These are phyloP conservation scores for Tausonia pullulans DNA, from an alignment of 1,284 basidiomycete species.

Conservation along the genomic window DNA sequence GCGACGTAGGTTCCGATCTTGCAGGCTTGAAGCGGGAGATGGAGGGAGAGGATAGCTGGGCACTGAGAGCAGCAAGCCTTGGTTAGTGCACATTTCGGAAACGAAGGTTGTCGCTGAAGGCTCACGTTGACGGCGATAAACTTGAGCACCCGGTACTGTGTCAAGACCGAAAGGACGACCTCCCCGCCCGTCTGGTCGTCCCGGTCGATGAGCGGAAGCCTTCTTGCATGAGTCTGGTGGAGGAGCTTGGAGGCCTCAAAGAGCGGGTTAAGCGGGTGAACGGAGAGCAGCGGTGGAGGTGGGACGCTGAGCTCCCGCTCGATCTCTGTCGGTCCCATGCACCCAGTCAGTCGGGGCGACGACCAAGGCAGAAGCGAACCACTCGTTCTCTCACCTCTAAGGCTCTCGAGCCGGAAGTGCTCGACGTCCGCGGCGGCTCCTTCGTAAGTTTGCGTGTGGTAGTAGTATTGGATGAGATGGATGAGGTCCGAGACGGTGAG, in stretches of 20 bases:
- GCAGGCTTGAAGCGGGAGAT: constrained; percentile 58
- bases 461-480: constrained; percentile 94
- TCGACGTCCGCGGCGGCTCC: constrained; percentile 84
- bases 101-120: constrained; percentile 17
- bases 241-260: constrained; percentile 84
- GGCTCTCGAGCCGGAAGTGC: constrained; percentile 75
- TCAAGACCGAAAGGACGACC: constrained; percentile 89
- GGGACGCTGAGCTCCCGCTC: constrained; percentile 86
- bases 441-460: constrained; percentile 72
- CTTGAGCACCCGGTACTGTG: constrained; percentile 95
- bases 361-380: constrained; percentile 19
- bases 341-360: not conserved
- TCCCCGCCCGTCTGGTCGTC: constrained; percentile 92
- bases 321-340: constrained; percentile 53
- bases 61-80: constrained; percentile 17
- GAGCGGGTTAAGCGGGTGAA: constrained; percentile 77
- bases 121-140: constrained; percentile 95
- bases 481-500: constrained; percentile 92
- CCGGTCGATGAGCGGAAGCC: constrained; percentile 83
- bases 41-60: constrained; percentile 34
- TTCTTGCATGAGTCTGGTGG: constrained; percentile 89
- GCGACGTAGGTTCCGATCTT: constrained; percentile 88
- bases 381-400: constrained; percentile 53
- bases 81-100: not conserved
- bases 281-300: constrained; percentile 77